A percentile compares a stretch with the other conserved stretches of the same genome.
Conservation (phyloP, 345 rosid genomes). For the Syzygium grande region DNA sequence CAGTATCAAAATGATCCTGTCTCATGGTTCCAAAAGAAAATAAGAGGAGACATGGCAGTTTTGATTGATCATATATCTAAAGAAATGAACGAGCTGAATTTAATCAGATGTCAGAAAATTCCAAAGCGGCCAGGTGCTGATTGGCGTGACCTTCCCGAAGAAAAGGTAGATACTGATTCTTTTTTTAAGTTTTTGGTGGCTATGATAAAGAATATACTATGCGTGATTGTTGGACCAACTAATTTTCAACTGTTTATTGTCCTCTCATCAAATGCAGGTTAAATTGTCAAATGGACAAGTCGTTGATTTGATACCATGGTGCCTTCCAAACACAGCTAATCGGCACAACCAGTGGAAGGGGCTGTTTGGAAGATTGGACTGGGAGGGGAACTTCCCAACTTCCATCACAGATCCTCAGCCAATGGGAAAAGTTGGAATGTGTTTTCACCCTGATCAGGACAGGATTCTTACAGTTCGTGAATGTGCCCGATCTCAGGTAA, state of each 20-base stretch:
- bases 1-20: slow-evolving; percentile 56
- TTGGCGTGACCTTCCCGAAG: slow-evolving; percentile 82
- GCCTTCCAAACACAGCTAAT: slow-evolving; percentile 72
- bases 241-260: background rate
- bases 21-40: slow-evolving; percentile 79
- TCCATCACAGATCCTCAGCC: slow-evolving; percentile 88
- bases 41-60: slow-evolving; percentile 37
- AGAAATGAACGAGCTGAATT: slow-evolving; percentile 71
- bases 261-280: slow-evolving; percentile 25
- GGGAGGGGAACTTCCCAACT: slow-evolving; percentile 95
- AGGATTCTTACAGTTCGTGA: slow-evolving; percentile 81
- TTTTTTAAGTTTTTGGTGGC: background rate
- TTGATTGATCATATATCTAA: slow-evolving; percentile 77
- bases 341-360: slow-evolving; percentile 90
- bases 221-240: background rate
- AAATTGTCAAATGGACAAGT: slow-evolving; percentile 50
- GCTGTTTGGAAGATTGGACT: slow-evolving; percentile 75
- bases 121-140: slow-evolving; percentile 89
- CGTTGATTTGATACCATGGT: slow-evolving; percentile 68
- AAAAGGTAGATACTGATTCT: slow-evolving; percentile 31
- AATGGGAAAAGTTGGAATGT: slow-evolving; percentile 93
- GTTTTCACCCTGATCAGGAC: slow-evolving; percentile 91
- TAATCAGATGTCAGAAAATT: slow-evolving; percentile 59
- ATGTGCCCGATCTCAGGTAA: slow-evolving; percentile 85
- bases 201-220: background rate